Evolutionary conservation across 2,329 filamentous ascomycete species (phyloP), one percentile per base, ranked within the genome.

Genomic region (Aureobasidium melanogenum): DNA sequence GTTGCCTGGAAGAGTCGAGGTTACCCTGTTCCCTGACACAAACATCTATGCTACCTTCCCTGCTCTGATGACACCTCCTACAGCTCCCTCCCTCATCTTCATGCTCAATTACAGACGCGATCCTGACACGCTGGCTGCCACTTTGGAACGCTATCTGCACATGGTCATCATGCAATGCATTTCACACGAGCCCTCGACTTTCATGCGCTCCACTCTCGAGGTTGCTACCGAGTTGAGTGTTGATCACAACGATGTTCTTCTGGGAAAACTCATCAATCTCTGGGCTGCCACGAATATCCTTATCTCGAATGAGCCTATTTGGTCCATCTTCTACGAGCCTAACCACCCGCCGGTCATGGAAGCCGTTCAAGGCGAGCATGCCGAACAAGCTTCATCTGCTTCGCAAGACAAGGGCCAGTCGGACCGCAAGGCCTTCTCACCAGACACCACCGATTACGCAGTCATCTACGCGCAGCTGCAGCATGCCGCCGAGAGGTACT

Each of bases 271-370:
- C 2, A 70, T 84, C 50, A 80, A 84, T 64, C 73, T 85, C 5
- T 85, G 82, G 81, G 75, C 80, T 32, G 77, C 78, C 15, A 84
- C 82, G 8, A 76, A 77, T 41, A 76, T 84, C 48, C 74, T 85
- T 17, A 77, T 47, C 22, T 50, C 64, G 10, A 34, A 64, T 3
- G 74, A 78, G 26, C 52, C 46, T 17, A 50, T 51, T 22, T 62
- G 61, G 61, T 50, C 52, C n/a, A 36, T 62, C 19, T 50, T 48
- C 15, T 59, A 62, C 61, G 55, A 61, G 17, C 59, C 59, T 12
- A 52, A 46, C 39, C 47, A 61, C 8, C 50, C 48, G n/a, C 59
- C 59, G 17, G 59, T 61, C 39, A 55, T 66, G 39, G 64, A 63
- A 52, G 48, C 59, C 10, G 59, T 61, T 15, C 44, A 51, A 3